phyloP scores from a whole-genome alignment of 2,329 filamentous ascomycete genomes.

The Talaromyces sp. region DNA sequence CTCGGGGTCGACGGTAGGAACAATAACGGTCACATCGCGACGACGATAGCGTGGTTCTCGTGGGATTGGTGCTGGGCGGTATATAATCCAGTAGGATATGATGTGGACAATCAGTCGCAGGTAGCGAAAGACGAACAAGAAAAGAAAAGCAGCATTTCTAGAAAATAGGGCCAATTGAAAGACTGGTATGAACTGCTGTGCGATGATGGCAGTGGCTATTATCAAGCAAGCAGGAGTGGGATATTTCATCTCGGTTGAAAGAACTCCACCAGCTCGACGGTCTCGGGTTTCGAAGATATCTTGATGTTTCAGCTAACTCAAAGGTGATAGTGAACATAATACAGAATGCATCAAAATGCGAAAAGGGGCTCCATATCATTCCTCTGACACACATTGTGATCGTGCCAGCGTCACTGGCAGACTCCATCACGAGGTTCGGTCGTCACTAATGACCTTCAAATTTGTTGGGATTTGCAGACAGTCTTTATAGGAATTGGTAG shows the following conservation, averaged over 20 bases:
- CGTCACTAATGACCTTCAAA: too few relatives aligned
- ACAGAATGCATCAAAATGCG: background rate
- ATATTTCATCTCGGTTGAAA: background rate
- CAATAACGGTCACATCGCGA: slow-evolving; percentile 51
- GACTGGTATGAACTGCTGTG: background rate
- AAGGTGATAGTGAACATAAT: background rate
- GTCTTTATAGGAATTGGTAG: too few relatives aligned
- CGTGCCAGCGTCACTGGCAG: background rate
- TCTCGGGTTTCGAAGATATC: background rate
- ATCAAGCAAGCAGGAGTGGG: background rate
- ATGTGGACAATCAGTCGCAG: slow-evolving; percentile 47
- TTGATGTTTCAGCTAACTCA: background rate
- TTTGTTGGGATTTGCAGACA: too few relatives aligned
- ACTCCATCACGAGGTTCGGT: background rate
- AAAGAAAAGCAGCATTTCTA: slow-evolving; percentile 28
- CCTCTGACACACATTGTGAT: background rate
- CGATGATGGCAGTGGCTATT: too few relatives aligned
- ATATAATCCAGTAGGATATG: slow-evolving; percentile 41
- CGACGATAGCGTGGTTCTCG: slow-evolving; percentile 33
- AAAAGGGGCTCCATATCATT: background rate
- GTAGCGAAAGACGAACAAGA: slow-evolving; percentile 50
- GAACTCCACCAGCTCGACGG: background rate
- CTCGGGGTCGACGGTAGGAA: slow-evolving; percentile 52
- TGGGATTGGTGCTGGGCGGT: slow-evolving; percentile 35
- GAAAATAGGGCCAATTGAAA: background rate